Conservation (phyloP, 768 basidiomycete species). For the Tubosaeta brunneosetosa region DNA sequence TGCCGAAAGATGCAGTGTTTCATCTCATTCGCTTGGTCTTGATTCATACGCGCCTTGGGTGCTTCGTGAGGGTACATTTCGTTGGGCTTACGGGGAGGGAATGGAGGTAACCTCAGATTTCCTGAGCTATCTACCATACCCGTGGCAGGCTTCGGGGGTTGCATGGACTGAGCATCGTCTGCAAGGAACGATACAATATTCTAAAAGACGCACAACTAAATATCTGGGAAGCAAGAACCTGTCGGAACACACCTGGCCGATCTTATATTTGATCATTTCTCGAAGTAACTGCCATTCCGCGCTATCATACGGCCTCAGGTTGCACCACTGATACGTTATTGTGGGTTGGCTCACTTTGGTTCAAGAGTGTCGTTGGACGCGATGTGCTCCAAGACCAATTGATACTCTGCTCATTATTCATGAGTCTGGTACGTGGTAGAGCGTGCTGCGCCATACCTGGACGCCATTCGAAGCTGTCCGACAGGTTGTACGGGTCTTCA, state of each 20-base stretch:
- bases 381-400: constrained; percentile 53
- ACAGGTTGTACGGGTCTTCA: constrained; percentile 8
- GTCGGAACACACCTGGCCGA: constrained; percentile 49
- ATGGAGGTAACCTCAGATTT: constrained; percentile 69
- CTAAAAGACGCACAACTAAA: constrained; percentile 26
- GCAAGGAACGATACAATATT: constrained; percentile 48
- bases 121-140: constrained; percentile 36
- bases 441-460: constrained; percentile 37
- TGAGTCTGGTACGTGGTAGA: constrained; percentile 1
- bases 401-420: constrained; percentile 45
- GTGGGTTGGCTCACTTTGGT: constrained; percentile 35
- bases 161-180: constrained; percentile 33
- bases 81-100: constrained; percentile 53
- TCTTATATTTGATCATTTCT: constrained; percentile 66
- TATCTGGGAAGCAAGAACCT: neutral
- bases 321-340: constrained; percentile 3
- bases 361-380: constrained; percentile 62
- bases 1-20: constrained; percentile 56
- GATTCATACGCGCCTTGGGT: constrained; percentile 56
- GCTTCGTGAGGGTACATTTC: constrained; percentile 48
- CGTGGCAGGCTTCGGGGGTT: constrained; percentile 39
- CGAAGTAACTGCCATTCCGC: constrained; percentile 68
- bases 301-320: constrained; percentile 33
- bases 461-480: constrained; percentile 44
- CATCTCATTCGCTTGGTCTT: constrained; percentile 54